phyloP scores from a whole-genome alignment of 2,329 filamentous ascomycete species.

The Trichoderma endophyticum region DNA sequence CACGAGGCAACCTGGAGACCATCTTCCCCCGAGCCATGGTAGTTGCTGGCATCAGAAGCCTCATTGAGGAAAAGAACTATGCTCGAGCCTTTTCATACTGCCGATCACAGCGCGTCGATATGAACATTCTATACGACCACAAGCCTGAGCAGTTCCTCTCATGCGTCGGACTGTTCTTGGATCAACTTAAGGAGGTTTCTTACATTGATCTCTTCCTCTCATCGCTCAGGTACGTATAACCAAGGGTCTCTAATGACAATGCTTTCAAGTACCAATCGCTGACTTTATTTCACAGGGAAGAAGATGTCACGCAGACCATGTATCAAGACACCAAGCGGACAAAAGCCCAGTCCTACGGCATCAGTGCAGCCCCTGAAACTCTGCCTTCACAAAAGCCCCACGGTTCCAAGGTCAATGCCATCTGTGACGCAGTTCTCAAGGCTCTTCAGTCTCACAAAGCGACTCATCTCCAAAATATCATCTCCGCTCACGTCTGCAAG shows the following conservation, averaged over 20 bases:
- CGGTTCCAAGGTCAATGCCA: conserved; percentile 70
- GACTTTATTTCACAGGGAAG: conserved; percentile 54
- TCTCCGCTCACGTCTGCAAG: conserved; percentile 95
- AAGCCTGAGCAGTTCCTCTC: conserved; percentile 80
- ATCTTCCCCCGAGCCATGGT: conserved; percentile 92
- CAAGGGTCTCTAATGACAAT: not conserved
- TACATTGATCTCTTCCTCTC: conserved; percentile 91
- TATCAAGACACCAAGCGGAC: conserved; percentile 76
- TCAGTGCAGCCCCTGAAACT: conserved; percentile 18
- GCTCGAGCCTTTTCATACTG: conserved; percentile 81
- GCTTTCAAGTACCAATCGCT: conserved; percentile 28
- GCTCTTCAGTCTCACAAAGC: conserved; percentile 59
- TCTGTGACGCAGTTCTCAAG: conserved; percentile 81
- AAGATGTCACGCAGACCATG: conserved; percentile 90
- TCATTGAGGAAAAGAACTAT: conserved; percentile 79
- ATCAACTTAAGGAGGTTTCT: conserved; percentile 76
- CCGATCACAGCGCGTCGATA: conserved; percentile 89
- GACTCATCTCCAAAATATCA: conserved; percentile 79
- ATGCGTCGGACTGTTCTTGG: conserved; percentile 72
- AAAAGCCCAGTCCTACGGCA: conserved; percentile 23
- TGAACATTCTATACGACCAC: conserved; percentile 96
- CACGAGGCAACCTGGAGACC: conserved; percentile 90
- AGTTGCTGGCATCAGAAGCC: conserved; percentile 78
- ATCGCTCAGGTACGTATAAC: conserved; percentile 62
- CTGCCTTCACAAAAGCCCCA: conserved; percentile 22